phyloP scores from a whole-genome alignment of 768 basidiomycete species.

The Pleurotus platypus region DNA sequence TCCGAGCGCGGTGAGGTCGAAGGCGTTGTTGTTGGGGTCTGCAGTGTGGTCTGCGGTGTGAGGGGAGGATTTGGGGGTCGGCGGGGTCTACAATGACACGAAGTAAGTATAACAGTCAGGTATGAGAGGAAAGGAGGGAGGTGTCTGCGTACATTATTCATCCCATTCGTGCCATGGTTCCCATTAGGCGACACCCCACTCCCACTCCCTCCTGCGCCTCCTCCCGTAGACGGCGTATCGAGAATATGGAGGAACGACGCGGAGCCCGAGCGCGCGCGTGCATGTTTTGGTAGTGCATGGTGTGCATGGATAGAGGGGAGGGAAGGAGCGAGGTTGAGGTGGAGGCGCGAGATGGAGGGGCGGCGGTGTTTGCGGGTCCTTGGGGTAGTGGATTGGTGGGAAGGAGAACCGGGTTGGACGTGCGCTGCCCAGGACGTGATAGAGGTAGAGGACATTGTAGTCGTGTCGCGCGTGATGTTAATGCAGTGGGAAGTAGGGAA shows the following conservation, averaged over 20 bases:
- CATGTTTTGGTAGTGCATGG: not conserved
- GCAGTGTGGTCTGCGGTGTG: conserved; percentile 44
- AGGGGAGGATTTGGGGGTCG: conserved; percentile 18
- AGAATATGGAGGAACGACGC: conserved; percentile 35
- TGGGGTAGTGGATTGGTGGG: not conserved
- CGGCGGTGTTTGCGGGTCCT: conserved; percentile 21
- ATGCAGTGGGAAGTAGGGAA: too few species aligned
- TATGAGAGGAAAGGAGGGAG: too few species aligned
- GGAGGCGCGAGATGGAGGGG: conserved; percentile 16
- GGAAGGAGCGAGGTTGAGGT: not conserved
- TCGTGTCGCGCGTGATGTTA: too few species aligned
- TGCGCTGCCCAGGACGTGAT: conserved; percentile 53
- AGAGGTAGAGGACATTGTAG: too few species aligned
- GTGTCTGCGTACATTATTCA: not conserved
- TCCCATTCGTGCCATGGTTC: not conserved
- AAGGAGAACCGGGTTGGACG: conserved; percentile 44
- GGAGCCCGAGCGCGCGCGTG: conserved; percentile 39
- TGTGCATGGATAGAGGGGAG: too few species aligned
- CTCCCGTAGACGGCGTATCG: conserved; percentile 35
- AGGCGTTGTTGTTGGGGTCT: conserved; percentile 12
- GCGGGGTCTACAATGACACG: not conserved
- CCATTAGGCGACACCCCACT: not conserved
- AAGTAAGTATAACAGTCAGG: too few species aligned
- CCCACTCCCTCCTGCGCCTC: conserved; percentile 10
- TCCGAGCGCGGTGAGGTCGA: conserved; percentile 55